A percentile compares a stretch with the other conserved stretches of the same genome.
Evolutionary conservation across 2,329 filamentous ascomycete species (phyloP).

Genomic region (Thielaviopsis punctulata): DNA sequence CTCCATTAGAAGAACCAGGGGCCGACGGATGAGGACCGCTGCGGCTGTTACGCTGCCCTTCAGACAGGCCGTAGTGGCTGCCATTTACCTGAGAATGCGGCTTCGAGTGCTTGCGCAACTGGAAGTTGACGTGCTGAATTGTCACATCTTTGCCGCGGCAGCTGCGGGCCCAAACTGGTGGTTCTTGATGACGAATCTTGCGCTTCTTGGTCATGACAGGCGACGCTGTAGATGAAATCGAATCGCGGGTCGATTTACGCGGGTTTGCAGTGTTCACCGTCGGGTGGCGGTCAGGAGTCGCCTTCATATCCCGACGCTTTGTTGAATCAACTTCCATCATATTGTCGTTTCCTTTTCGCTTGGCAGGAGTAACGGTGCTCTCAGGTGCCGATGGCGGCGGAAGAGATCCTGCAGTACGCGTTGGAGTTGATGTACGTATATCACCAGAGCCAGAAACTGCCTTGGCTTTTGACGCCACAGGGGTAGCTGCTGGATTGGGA

Average conservation of each 20-base stretch:
- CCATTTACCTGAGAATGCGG: constrained; percentile 24
- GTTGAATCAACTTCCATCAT: constrained; percentile 9
- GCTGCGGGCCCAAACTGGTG: constrained; percentile 33
- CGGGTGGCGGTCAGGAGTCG: constrained; percentile 2
- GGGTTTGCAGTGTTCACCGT: constrained; percentile 1
- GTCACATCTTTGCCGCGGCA: constrained; percentile 20
- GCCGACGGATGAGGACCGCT: constrained; percentile 13
- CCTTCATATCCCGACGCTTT: constrained; percentile 7
- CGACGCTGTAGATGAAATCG: not conserved
- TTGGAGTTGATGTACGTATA: not conserved
- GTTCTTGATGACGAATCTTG: constrained; percentile 18
- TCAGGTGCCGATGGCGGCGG: constrained; percentile 10
- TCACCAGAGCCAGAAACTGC: not conserved
- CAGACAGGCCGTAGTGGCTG: constrained; percentile 29
- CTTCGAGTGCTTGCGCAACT: constrained; percentile 24
- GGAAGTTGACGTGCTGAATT: constrained; percentile 28
- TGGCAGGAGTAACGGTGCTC: constrained; percentile 24
- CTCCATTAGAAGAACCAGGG: not conserved
- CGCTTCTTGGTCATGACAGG: constrained; percentile 25
- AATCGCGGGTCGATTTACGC: constrained; percentile 8
- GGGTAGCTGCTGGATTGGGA: not conserved
- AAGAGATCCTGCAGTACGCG: not conserved
- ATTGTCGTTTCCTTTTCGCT: constrained; percentile 32
- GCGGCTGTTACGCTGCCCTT: constrained; percentile 21
- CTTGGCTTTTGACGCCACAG: not conserved